Base-by-base conservation (phyloP, 192 early-diverging fungal species). In the Rhizophagus prolifer region DNA sequence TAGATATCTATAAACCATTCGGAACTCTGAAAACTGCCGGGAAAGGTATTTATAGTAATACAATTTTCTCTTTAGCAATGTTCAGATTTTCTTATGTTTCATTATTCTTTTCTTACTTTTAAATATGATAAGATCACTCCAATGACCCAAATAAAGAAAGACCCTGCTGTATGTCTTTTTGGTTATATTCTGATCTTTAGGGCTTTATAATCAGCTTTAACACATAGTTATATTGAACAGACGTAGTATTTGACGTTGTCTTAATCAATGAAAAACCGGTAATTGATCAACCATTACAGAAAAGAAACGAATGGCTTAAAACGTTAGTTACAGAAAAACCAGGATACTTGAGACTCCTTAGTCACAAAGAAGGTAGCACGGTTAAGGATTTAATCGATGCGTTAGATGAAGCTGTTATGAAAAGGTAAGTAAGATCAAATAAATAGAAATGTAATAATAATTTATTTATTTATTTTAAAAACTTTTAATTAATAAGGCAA, bases 191-290 rank as follows among this genome's bases (percentile, higher is more conserved):
- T 13, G 47, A 54, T 79, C 3, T 76, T 78, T 21, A 58, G 50
- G 13, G 72, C 80, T 41, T 78, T 80, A 41, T 41, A 41, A 34
- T 50, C 47, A 69, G 8, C 28, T 54, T 54, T 19, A 54, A 54
- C 47, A 54, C 16, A 19, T 60, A 13, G 14, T 72, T 80, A n/a
- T 77, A 78, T 16, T 81, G 70, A n/a, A 76, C 83, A 86, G 93
- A 84, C 62, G 81, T 90, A 31, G 90, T 91, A 9, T 95, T 95
- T 80, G 94, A 95, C 76, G 78, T 94, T n/a, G 59, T 95, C 6
- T 87, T 82, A 76, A 80, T 86, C 72, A 94, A 95, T 79, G 90
- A 86, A 2, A 81, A 85, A n/a, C 85, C 86, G 2, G 66, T 95
- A 12, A 79, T 86, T 31, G 82, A 90, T 44, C 80, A 86, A n/a